phyloP scores from a whole-genome alignment of 1,284 basidiomycete species.

The Marasmius sp. region DNA sequence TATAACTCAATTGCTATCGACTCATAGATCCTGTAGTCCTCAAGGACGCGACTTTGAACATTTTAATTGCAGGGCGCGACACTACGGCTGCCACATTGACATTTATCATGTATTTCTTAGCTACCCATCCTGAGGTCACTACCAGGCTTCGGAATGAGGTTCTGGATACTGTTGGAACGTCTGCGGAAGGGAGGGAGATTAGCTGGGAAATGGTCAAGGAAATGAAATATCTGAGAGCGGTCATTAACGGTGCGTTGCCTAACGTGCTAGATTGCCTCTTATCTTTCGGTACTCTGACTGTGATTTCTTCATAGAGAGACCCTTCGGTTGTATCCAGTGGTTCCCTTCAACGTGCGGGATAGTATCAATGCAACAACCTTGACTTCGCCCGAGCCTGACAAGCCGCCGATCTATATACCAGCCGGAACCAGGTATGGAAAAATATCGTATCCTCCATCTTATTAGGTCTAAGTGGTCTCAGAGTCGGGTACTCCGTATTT shows the following conservation, averaged over 20 bases:
- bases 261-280: background rate
- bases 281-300: background rate
- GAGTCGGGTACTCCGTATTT: constrained; percentile 28
- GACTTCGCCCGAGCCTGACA: constrained; percentile 39
- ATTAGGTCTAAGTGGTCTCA: background rate
- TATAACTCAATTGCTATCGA: too few relatives aligned
- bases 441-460: background rate
- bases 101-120: constrained; percentile 53
- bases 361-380: constrained; percentile 42
- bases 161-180: constrained; percentile 41
- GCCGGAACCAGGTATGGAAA: constrained; percentile 44
- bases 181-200: constrained; percentile 35
- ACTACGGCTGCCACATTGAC: constrained; percentile 56
- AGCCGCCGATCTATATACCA: constrained; percentile 55
- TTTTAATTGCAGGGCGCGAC: constrained; percentile 44
- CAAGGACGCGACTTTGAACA: constrained; percentile 34
- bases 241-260: constrained; percentile 49
- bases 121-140: constrained; percentile 47
- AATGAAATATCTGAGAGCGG: constrained; percentile 58
- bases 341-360: constrained; percentile 52
- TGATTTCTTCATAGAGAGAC: constrained; percentile 40
- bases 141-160: constrained; percentile 55
- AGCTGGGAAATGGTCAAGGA: constrained; percentile 52
- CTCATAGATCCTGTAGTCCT: constrained; percentile 33
- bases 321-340: constrained; percentile 60